A percentile compares a stretch with the other conserved stretches of the same genome.
Evolutionary conservation across 2,329 filamentous ascomycete species (phyloP).

Genomic region (Botryotinia convoluta): DNA sequence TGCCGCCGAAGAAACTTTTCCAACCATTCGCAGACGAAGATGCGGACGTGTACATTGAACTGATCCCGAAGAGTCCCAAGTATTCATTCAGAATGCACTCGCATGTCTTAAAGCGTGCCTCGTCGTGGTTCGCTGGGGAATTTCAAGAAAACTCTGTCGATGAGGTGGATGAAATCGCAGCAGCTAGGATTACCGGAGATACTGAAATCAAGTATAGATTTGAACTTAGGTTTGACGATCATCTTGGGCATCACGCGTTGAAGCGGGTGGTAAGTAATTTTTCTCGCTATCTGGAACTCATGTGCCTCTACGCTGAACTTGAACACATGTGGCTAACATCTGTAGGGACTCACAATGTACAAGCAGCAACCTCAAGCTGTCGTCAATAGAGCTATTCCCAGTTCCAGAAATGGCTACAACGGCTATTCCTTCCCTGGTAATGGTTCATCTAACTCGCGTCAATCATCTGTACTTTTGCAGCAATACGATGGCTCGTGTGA

Average conservation of each 20-base stretch:
- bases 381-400: too few species aligned
- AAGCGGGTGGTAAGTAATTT: neutral
- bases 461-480: neutral
- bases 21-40: neutral
- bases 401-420: neutral
- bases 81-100: neutral
- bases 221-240: neutral
- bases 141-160: too few species aligned
- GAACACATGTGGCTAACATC: neutral
- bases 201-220: neutral
- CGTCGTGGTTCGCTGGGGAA: neutral
- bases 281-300: neutral
- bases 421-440: too few species aligned
- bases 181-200: accelerated
- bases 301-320: neutral
- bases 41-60: conserved; percentile 4
- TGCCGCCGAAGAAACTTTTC: neutral
- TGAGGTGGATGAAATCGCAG: neutral
- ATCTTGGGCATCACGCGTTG: neutral
- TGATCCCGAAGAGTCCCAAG: neutral
- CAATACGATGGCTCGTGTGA: neutral
- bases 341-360: neutral
- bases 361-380: neutral
- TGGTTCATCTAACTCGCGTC: neutral
- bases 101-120: neutral